Evolutionary conservation across 2,329 filamentous ascomycete genomes (phyloP), one percentile per base, ranked within the genome.

Genomic region (Torrubiella hemipterigena): DNA sequence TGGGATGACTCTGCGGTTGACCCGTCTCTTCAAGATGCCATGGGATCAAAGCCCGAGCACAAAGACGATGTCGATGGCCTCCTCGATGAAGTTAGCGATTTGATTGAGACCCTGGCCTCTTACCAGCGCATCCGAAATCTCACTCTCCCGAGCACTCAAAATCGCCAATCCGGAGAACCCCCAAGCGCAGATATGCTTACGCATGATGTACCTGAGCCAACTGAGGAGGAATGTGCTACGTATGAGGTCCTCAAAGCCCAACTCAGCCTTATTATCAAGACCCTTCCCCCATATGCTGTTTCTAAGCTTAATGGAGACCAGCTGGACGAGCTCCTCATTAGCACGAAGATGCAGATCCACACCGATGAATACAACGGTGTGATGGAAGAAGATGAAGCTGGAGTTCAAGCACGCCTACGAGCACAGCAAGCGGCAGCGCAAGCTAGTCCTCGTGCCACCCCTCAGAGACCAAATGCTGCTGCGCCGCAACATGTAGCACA

Each of bases 291-390:
- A 2, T 91, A 85, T 48, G 82, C 81, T 2, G 81, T 94, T 16
- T 78, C 86, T 6, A 89, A 91, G 46, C 62, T 94, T 38, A 79
- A 93, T 45, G 85, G 85, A 8, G 81, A 93, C 49, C 81, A 86
- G 51, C 59, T 93, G n/a, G 79, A 78, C 18, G 81, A 86, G 35
- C 62, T 94, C 29, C 78, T 83, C 39, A 80, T 93, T 48, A 89
- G 79, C 56, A 83, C 76, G 27, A 84, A 76, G 49, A 69, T 94
- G 14, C 59, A 84, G 36, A 63, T 93, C 28, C 73, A 81, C 37
- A 75, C 69, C 6, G 75, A 79, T 31, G 75, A 85, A 45, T 82
- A 82, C 51, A 72, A 70, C 39, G 86, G 86, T 5, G 73, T 80
- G 4, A 77, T 93, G 73, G 85, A 93, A 43, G 83, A 89, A 44